A percentile compares a stretch with the other conserved stretches of the same genome.
Conservation (phyloP, 2,329 filamentous ascomycete genomes). For the Apiospora marii region DNA sequence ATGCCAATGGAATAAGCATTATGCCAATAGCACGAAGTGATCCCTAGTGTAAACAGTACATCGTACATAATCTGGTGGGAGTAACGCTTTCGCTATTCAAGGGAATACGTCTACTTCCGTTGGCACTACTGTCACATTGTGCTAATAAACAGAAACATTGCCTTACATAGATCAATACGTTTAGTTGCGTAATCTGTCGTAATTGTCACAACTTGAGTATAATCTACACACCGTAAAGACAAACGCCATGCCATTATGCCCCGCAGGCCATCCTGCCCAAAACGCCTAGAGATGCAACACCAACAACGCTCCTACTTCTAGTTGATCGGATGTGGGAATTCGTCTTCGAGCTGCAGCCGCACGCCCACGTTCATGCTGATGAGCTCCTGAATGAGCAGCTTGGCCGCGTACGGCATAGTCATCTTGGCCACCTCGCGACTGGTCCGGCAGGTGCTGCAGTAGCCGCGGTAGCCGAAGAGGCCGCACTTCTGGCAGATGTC, state of each 20-base stretch:
- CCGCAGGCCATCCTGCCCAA: neutral
- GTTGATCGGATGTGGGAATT: constrained; percentile 75
- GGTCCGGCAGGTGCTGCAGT: constrained; percentile 91
- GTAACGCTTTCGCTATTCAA: too few relatives aligned
- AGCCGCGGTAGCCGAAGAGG: constrained; percentile 93
- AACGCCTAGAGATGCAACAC: constrained; percentile 26
- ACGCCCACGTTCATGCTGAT: constrained; percentile 99
- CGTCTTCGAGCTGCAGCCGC: constrained; percentile 86
- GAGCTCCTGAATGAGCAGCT: constrained; percentile 93
- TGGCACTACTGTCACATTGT: too few relatives aligned
- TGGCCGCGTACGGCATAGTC: constrained; percentile 97
- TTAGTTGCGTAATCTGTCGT: neutral
- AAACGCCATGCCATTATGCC: constrained; percentile 18
- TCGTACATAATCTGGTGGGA: too few relatives aligned
- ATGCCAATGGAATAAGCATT: too few relatives aligned
- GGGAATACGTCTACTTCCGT: too few relatives aligned
- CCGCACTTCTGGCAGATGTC: constrained; percentile 96
- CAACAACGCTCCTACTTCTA: constrained; percentile 25
- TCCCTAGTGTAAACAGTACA: too few relatives aligned
- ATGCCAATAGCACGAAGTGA: too few relatives aligned
- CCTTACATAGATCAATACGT: too few relatives aligned
- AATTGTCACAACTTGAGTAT: constrained; percentile 6
- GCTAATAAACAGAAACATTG: neutral
- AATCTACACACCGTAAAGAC: constrained; percentile 6
- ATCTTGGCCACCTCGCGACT: constrained; percentile 87